phyloP scores from a whole-genome alignment of 2,329 filamentous ascomycete species.

The Tolypocladium paradoxum region DNA sequence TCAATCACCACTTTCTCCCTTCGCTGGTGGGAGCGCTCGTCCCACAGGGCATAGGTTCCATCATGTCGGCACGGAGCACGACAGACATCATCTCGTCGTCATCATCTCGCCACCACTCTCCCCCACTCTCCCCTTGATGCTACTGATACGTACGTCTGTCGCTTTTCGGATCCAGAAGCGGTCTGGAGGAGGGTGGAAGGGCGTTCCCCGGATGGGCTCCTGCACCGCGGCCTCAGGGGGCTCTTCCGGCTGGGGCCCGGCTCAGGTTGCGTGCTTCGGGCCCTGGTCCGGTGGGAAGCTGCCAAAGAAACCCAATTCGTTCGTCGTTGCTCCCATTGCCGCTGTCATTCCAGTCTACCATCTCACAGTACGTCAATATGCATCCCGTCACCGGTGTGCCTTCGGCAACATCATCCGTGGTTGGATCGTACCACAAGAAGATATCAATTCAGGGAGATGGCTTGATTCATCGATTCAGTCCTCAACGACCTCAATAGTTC shows the following conservation, averaged over 20 bases:
- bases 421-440: not conserved
- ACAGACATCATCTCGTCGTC: not conserved
- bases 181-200: not conserved
- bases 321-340: not conserved
- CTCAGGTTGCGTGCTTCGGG: not conserved
- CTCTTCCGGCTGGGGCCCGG: not conserved
- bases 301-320: not conserved
- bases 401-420: not conserved
- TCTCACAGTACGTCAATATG: not conserved
- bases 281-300: not conserved
- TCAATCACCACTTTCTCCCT: too few relatives aligned
- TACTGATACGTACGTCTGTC: not conserved
- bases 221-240: not conserved
- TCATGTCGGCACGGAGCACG: too few relatives aligned
- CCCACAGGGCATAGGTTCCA: too few relatives aligned
- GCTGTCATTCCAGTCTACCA: too few relatives aligned
- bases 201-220: not conserved
- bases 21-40: too few relatives aligned
- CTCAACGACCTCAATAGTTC: not conserved
- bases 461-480: not conserved
- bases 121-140: not conserved
- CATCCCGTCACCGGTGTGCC: not conserved
- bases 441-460: not conserved
- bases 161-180: not conserved
- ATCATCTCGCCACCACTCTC: not conserved